Percentiles rank a stretch among this genome's conserved stretches.
Evolutionary conservation across 2,329 filamentous ascomycete species (phyloP).

Genomic region (Calonectria honghensis): DNA sequence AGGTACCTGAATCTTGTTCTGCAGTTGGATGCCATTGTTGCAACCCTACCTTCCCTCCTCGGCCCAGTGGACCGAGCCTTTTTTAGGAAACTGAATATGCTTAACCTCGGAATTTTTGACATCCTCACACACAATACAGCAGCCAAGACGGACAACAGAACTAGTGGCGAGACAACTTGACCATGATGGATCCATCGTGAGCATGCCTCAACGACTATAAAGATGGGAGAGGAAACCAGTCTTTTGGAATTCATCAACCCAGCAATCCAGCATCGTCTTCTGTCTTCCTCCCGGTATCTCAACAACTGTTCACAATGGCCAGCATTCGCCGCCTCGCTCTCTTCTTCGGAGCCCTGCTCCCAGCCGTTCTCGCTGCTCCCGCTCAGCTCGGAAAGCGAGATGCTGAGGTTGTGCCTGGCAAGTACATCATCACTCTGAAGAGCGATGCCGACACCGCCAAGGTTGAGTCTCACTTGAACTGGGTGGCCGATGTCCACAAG

Average conservation of each 20-base stretch:
- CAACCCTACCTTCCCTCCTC: constrained; percentile 51
- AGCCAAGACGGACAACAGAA: constrained; percentile 38
- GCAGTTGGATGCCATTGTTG: not conserved
- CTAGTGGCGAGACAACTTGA: not conserved
- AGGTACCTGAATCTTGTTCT: constrained; percentile 23
- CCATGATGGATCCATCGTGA: constrained; percentile 4
- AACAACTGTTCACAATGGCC: constrained; percentile 50
- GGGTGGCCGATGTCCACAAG: constrained; percentile 70
- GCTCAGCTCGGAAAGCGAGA: constrained; percentile 33
- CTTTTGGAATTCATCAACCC: constrained; percentile 5
- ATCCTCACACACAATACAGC: constrained; percentile 45
- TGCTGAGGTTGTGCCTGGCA: constrained; percentile 42
- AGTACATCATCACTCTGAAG: constrained; percentile 78
- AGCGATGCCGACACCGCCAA: constrained; percentile 64
- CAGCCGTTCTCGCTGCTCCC: constrained; percentile 57
- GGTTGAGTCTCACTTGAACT: constrained; percentile 68
- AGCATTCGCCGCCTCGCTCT: constrained; percentile 57
- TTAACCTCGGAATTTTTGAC: constrained; percentile 34
- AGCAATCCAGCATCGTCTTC: constrained; percentile 14
- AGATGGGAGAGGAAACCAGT: not conserved
- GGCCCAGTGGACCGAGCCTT: constrained; percentile 47
- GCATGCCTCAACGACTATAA: constrained; percentile 8
- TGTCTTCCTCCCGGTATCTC: not conserved
- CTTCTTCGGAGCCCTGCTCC: constrained; percentile 58
- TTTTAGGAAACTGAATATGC: constrained; percentile 51